Conservation (phyloP, 2,329 filamentous ascomycete genomes). For the Arachnomyces sp. region DNA sequence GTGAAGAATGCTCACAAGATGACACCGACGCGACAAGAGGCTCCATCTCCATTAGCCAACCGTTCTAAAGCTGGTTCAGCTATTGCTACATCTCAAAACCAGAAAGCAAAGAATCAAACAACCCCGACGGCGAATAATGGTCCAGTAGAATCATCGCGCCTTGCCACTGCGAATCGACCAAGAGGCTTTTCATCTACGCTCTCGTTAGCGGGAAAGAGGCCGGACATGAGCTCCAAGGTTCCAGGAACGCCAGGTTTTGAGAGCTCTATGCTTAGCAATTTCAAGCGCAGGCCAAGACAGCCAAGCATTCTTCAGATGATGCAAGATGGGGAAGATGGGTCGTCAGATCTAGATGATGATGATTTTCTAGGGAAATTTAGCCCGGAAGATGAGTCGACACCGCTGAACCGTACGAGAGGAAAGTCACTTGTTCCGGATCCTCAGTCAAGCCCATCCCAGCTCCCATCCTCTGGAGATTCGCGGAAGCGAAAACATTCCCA, state of each 20-base stretch:
- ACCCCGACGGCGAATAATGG: too few relatives aligned
- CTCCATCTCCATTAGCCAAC: too few relatives aligned
- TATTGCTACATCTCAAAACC: too few relatives aligned
- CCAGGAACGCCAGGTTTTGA: conserved; percentile 37
- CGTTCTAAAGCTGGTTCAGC: too few relatives aligned
- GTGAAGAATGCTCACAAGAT: conserved; percentile 1
- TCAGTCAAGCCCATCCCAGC: conserved; percentile 17
- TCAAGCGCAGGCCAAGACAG: conserved; percentile 36
- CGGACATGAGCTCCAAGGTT: conserved; percentile 26
- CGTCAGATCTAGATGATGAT: conserved; percentile 30
- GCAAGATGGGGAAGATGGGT: conserved; percentile 31
- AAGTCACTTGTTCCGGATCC: conserved; percentile 22
- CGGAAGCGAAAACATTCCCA: conserved; percentile 33
- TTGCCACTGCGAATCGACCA: conserved; percentile 27
- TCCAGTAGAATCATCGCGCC: conserved; percentile 5
- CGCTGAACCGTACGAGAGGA: conserved; percentile 29
- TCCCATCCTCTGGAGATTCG: conserved; percentile 21
- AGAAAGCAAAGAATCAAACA: too few relatives aligned
- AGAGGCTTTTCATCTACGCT: conserved; percentile 34
- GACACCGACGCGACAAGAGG: neutral
- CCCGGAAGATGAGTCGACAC: conserved; percentile 40
- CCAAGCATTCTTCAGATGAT: conserved; percentile 40
- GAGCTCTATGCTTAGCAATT: conserved; percentile 37
- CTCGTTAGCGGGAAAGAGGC: conserved; percentile 30
- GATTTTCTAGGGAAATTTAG: conserved; percentile 37